phyloP scores from a whole-genome alignment of 352 stramenopile species.

The Globisporangium okanoganense region DNA sequence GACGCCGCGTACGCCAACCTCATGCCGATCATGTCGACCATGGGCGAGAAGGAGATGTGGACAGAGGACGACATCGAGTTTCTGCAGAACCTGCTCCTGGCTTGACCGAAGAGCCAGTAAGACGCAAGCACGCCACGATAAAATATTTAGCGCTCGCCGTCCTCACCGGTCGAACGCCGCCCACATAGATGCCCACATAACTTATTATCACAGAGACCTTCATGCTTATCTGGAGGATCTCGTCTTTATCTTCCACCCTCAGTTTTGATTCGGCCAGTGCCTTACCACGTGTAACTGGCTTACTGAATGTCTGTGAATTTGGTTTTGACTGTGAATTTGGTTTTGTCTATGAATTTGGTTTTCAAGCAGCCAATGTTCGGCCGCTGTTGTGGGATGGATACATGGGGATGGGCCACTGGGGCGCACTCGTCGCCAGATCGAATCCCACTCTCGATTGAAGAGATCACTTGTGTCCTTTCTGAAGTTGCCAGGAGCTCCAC shows the following conservation, averaged over 20 bases:
- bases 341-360: no score
- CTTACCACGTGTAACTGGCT: no score
- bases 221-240: no score
- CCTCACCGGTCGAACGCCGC: background rate
- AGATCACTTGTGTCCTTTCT: background rate
- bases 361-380: no score
- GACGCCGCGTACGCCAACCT: conserved; percentile 33
- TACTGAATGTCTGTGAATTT: background rate
- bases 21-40: conserved; percentile 42
- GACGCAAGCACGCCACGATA: background rate
- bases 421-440: conserved; percentile 10
- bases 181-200: conserved; percentile 5
- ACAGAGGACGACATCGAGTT: conserved; percentile 82
- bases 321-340: no score
- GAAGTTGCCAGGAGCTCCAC: background rate
- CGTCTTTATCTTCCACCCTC: no score
- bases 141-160: conserved; percentile 7
- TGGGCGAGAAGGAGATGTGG: conserved; percentile 58
- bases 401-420: conserved; percentile 1
- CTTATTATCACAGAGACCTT: conserved; percentile 5
- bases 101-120: conserved; percentile 24
- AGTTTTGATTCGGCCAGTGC: no score
- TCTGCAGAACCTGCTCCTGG: conserved; percentile 65
- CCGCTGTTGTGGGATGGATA: conserved; percentile 1
- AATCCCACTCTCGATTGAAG: conserved; percentile 9